Percentiles rank a stretch among this genome's conserved stretches.
phyloP scores from a whole-genome alignment of 2,329 filamentous ascomycete genomes.

The Ophiostoma quercus region DNA sequence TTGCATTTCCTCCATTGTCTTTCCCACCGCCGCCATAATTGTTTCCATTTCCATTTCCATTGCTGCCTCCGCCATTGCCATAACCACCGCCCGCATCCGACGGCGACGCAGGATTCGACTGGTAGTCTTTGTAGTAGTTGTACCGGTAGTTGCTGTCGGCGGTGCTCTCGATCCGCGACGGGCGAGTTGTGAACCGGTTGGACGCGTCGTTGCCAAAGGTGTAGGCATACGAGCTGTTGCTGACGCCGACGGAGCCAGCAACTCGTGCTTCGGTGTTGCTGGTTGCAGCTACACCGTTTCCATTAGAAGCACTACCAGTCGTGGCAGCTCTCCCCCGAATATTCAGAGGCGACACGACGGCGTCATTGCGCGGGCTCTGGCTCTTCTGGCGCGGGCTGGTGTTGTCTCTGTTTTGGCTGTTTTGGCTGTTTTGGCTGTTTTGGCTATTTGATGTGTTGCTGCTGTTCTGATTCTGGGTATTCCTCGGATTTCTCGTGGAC shows the following conservation, averaged over 20 bases:
- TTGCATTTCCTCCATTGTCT: not conserved
- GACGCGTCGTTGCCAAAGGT: not conserved
- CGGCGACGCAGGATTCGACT: constrained; percentile 19
- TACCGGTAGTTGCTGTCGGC: constrained; percentile 22
- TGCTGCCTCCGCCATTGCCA: not conserved
- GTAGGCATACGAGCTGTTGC: constrained; percentile 14
- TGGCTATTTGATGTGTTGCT: not conserved
- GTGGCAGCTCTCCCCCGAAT: constrained; percentile 1
- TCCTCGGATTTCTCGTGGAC: constrained; percentile 17
- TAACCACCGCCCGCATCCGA: constrained; percentile 5
- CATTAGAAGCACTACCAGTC: not conserved
- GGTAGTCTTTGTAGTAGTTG: constrained; percentile 24
- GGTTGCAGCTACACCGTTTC: not conserved
- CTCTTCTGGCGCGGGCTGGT: not conserved
- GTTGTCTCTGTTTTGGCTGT: not conserved
- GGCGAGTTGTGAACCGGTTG: not conserved
- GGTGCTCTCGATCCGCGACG: constrained; percentile 16
- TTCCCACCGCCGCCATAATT: not conserved
- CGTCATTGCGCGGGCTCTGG: not conserved
- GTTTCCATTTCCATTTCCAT: not conserved
- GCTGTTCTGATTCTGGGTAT: constrained; percentile 8
- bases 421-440: too few species aligned
- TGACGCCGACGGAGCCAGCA: not conserved
- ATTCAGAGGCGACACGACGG: not conserved
- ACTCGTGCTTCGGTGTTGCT: not conserved